These are phyloP conservation scores for Hymenochaete sp. DNA, from an alignment of 1,284 basidiomycete genomes.

Conservation along the genomic window DNA sequence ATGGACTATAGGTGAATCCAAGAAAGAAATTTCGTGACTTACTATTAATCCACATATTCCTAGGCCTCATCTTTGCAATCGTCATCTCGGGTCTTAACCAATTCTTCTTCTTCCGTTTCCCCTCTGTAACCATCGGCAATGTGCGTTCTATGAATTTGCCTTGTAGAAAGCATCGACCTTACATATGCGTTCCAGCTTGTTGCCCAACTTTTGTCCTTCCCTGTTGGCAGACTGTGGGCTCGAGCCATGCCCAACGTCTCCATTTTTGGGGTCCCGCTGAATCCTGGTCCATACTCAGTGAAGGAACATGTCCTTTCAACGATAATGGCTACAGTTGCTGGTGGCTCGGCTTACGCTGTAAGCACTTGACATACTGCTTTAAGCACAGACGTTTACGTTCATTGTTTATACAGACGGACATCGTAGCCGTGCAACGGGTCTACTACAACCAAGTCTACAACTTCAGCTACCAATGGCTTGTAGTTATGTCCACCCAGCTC, in stretches of 20 bases:
- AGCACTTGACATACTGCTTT: constrained; percentile 20
- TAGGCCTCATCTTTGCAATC: constrained; percentile 36
- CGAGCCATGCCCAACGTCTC: constrained; percentile 33
- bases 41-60: background rate
- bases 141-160: constrained; percentile 19
- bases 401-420: constrained; percentile 25
- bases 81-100: constrained; percentile 45
- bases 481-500: constrained; percentile 31
- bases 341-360: constrained; percentile 47
- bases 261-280: constrained; percentile 36
- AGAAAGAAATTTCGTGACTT: background rate
- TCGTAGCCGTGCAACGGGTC: constrained; percentile 25
- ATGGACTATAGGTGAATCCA: constrained; percentile 29
- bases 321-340: constrained; percentile 42
- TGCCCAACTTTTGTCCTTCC: constrained; percentile 40
- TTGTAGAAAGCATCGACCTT: too few species aligned
- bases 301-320: constrained; percentile 42
- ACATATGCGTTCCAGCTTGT: constrained; percentile 36
- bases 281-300: constrained; percentile 39
- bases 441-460: constrained; percentile 24
- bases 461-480: constrained; percentile 23
- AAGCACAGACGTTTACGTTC: background rate
- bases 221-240: constrained; percentile 37
- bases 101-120: constrained; percentile 47
- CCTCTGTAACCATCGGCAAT: constrained; percentile 33